A percentile compares a stretch with the other conserved stretches of the same genome.
phyloP scores from a whole-genome alignment of 805 yeast species.

The Candida nonsorbophila region DNA sequence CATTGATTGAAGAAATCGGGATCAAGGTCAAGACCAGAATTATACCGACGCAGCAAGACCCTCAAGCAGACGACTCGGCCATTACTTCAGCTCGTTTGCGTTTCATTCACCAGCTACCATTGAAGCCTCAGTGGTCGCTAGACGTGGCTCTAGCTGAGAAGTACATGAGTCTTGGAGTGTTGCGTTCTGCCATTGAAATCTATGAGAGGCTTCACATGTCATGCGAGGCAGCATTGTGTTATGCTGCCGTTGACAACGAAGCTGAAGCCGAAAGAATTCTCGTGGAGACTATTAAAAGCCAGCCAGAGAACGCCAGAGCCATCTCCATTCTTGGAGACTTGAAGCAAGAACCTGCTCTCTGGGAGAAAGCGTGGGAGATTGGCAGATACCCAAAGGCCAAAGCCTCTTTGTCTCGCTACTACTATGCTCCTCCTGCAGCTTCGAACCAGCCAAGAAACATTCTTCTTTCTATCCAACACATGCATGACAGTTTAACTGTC shows the following conservation, averaged over 20 bases:
- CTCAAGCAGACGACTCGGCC: constrained; percentile 17
- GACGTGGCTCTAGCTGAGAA: constrained; percentile 82
- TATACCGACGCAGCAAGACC: constrained; percentile 42
- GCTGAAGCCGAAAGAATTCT: constrained; percentile 60
- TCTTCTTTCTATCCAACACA: constrained; percentile 53
- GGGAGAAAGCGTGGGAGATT: constrained; percentile 85
- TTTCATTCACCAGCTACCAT: constrained; percentile 69
- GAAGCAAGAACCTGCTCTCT: constrained; percentile 63
- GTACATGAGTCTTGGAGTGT: constrained; percentile 76
- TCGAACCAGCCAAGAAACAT: constrained; percentile 50
- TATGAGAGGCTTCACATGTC: constrained; percentile 73
- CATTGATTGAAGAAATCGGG: constrained; percentile 84
- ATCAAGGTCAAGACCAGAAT: constrained; percentile 52
- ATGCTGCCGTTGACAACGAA: constrained; percentile 78
- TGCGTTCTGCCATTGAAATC: constrained; percentile 83
- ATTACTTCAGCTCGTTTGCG: constrained; percentile 52
- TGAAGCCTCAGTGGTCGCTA: constrained; percentile 80
- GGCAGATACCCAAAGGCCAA: constrained; percentile 84
- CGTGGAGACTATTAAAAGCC: constrained; percentile 42
- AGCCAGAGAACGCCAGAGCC: constrained; percentile 79
- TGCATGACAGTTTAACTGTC: constrained; percentile 67
- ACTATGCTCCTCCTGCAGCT: constrained; percentile 56
- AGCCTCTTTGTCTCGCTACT: constrained; percentile 70
- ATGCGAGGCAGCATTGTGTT: constrained; percentile 85
- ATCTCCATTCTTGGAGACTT: constrained; percentile 83